phyloP scores from a whole-genome alignment of 495 filamentous ascomycete genomes.

The Xylaria longipes region DNA sequence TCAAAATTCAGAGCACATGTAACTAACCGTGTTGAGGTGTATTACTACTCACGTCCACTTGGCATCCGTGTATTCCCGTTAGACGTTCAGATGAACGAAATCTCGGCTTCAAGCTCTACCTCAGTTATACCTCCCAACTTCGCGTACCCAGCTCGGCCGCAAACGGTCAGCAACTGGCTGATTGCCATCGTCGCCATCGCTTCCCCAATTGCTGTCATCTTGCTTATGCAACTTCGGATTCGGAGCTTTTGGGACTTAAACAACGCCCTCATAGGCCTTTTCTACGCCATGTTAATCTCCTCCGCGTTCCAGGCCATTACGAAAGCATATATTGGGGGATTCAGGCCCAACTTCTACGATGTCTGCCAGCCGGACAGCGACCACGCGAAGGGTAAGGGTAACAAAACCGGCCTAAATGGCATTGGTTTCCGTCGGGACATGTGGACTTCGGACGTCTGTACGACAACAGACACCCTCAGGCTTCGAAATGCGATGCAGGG shows the following conservation, averaged over 20 bases:
- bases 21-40: constrained; percentile 11
- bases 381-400: constrained; percentile 29
- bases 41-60: constrained; percentile 14
- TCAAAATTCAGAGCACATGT: neutral
- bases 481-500: constrained; percentile 50
- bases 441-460: constrained; percentile 59
- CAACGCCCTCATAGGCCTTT: constrained; percentile 58
- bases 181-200: constrained; percentile 48
- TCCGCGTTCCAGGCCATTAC: constrained; percentile 62
- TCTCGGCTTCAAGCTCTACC: constrained; percentile 5
- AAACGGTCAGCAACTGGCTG: constrained; percentile 55
- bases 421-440: constrained; percentile 56
- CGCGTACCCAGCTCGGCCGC: constrained; percentile 55
- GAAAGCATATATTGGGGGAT: constrained; percentile 59
- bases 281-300: constrained; percentile 58
- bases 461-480: constrained; percentile 48
- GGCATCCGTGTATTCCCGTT: constrained; percentile 20
- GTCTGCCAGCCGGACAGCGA: constrained; percentile 54
- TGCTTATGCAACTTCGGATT: constrained; percentile 55
- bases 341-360: constrained; percentile 60
- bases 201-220: constrained; percentile 51
- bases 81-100: neutral
- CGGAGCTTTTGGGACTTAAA: constrained; percentile 64
- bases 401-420: constrained; percentile 37
- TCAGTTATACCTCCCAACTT: constrained; percentile 54